Conservation (phyloP, 768 basidiomycete genomes). For the Auriculariales sp. region DNA sequence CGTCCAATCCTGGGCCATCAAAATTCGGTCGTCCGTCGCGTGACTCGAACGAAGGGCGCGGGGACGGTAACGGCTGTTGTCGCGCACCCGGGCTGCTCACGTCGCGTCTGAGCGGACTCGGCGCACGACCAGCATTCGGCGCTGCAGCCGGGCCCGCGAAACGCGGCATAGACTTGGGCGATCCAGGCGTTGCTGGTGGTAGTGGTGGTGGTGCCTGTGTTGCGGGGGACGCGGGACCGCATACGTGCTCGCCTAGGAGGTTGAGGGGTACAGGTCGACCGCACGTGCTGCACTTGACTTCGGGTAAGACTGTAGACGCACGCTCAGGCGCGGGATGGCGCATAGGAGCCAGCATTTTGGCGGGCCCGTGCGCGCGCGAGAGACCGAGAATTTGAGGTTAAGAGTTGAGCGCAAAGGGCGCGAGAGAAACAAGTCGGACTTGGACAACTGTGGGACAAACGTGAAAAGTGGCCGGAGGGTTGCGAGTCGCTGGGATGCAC, state of each 20-base stretch:
- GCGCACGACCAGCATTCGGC: constrained; percentile 12
- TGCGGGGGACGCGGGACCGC: constrained; percentile 32
- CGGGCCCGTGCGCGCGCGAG: constrained; percentile 2
- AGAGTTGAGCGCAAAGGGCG: no score
- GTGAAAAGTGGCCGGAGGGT: no score
- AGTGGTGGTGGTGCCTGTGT: constrained; percentile 17
- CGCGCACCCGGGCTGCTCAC: not conserved
- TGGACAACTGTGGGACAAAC: no score
- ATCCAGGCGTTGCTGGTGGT: no score
- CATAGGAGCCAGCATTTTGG: not conserved
- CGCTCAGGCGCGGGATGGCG: constrained; percentile 13
- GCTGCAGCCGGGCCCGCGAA: constrained; percentile 18
- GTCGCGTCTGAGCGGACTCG: not conserved
- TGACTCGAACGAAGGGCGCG: not conserved
- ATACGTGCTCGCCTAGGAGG: constrained; percentile 68
- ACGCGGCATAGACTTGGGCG: no score
- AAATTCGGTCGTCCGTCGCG: not conserved
- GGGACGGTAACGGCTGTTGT: not conserved
- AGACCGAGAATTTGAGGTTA: not conserved
- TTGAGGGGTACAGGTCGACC: constrained; percentile 51
- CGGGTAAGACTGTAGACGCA: constrained; percentile 66
- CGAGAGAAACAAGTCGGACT: no score
- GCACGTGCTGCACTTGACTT: constrained; percentile 78
- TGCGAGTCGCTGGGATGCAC: no score
- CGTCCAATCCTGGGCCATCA: no score